A percentile compares a stretch with the other conserved stretches of the same genome.
These are phyloP conservation scores for Candida verbasci DNA, from an alignment of 805 yeast species.

Conservation along the genomic window DNA sequence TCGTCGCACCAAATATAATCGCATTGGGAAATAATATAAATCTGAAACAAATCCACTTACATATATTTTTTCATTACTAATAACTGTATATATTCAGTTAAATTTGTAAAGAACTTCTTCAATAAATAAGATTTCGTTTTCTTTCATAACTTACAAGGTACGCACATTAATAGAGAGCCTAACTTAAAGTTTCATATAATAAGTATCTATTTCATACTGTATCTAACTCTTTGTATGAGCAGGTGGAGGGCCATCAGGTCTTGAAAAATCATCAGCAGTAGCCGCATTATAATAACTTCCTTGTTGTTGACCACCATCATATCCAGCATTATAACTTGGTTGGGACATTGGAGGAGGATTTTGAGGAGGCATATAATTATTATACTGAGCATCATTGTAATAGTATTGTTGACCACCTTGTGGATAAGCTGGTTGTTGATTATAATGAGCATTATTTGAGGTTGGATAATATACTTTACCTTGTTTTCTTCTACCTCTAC, in stretches of 20 bases:
- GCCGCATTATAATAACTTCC: slow-evolving; percentile 1
- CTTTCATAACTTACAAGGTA: too few relatives aligned
- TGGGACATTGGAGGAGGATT: slow-evolving; percentile 4
- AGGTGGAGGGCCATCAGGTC: slow-evolving; percentile 8
- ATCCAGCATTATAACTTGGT: not conserved
- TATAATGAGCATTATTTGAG: slow-evolving; percentile 5
- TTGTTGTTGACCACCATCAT: slow-evolving; percentile 1
- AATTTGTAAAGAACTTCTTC: too few relatives aligned
- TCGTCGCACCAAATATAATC: too few relatives aligned
- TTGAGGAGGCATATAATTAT: slow-evolving; percentile 5
- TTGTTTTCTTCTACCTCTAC: slow-evolving; percentile 4
- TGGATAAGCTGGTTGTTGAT: slow-evolving; percentile 5
- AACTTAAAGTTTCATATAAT: too few relatives aligned
- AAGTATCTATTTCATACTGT: too few relatives aligned
- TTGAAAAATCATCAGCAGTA: slow-evolving; percentile 1
- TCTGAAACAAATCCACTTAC: too few relatives aligned
- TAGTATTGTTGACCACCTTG: slow-evolving; percentile 2
- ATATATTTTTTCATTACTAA: too few relatives aligned
- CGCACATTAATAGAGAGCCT: too few relatives aligned
- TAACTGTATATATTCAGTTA: too few relatives aligned
- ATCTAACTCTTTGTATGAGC: slow-evolving; percentile 8
- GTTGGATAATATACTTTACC: slow-evolving; percentile 1
- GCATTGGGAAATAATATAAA: too few relatives aligned
- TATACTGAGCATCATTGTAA: not conserved
- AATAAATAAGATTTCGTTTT: too few relatives aligned